Base-by-base conservation (phyloP, 2,329 filamentous ascomycete genomes). In the Pseudogymnoascus sp. region DNA sequence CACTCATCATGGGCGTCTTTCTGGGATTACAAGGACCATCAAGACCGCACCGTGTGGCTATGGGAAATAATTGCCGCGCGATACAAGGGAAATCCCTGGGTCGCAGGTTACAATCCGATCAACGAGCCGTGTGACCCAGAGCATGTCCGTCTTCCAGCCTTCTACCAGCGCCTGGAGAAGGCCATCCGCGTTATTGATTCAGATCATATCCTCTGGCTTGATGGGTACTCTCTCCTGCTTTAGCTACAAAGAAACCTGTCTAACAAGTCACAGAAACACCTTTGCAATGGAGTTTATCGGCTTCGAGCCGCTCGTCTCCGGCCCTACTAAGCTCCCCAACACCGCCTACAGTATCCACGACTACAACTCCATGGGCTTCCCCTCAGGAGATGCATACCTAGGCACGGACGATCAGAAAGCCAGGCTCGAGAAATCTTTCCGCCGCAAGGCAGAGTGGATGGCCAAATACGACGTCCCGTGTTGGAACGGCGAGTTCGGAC, bases 301-400 rank as follows among this genome's bases (percentile, higher is more conserved):
- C 6, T 80, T 79, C 63, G 70, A 75, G 4, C 50, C 50, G 0
- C 50, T 56, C n/a, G 50, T 56, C 29, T 56, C 50, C 29, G 50
- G 50, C n/a, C 50, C 50, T 19, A 68, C 74, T 3, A 71, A 76
- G 0, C 71, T 82, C 0, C 79, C 79, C 0, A 81, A 81, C 65
- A 72, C 76, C 1, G 82, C 82, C 0, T 84, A 83, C 67, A 75
- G 78, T 4, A 75, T 81, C 46, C 82, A 84, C 67, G 82, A 84
- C 66, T 84, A 84, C 67, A 76, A 76, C 40, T 70, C 75, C 64
- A 78, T 80, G 69, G 82, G 82, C 0, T 84, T 84, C 64, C 82
- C 68, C 3, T 63, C 67, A 70, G 67, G 72, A 65, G 77, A 79
- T 56, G 72, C 70, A 3, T 84, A 78, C 62, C 74, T 73, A 0